Percentiles rank a stretch among this genome's conserved stretches.
Evolutionary conservation across 345 rosid genomes (phyloP).

Genomic region (Ceriops tagal): DNA sequence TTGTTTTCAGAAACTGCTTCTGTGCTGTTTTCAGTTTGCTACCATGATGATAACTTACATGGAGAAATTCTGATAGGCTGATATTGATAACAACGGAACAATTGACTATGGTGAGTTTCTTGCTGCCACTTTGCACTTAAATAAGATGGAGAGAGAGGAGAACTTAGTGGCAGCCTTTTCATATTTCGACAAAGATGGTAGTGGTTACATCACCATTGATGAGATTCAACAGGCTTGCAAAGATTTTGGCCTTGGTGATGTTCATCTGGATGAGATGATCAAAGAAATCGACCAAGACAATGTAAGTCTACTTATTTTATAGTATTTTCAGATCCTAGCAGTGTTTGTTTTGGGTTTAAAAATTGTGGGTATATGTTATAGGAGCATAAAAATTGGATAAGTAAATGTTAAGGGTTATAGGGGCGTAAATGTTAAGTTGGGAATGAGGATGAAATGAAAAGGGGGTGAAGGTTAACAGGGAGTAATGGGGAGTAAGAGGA

Average conservation of each 20-base stretch:
- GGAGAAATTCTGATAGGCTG: slow-evolving; percentile 59
- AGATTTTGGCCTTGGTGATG: slow-evolving; percentile 85
- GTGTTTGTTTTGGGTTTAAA: too few relatives aligned
- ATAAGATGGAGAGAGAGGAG: slow-evolving; percentile 91
- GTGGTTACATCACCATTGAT: slow-evolving; percentile 85
- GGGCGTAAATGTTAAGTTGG: too few relatives aligned
- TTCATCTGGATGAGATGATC: slow-evolving; percentile 73
- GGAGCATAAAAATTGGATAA: too few relatives aligned
- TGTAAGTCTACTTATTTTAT: slow-evolving; percentile 41
- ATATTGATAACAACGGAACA: slow-evolving; percentile 84
- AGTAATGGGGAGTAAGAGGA: too few relatives aligned
- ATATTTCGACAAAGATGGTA: slow-evolving; percentile 86
- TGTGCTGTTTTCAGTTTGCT: background rate
- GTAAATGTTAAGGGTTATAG: too few relatives aligned
- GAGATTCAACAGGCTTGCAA: slow-evolving; percentile 94
- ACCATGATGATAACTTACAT: background rate
- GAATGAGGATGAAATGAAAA: too few relatives aligned
- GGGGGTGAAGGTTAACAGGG: too few relatives aligned
- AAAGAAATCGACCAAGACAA: slow-evolving; percentile 88
- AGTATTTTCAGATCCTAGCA: too few relatives aligned
- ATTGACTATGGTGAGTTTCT: slow-evolving; percentile 91
- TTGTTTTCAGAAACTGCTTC: background rate
- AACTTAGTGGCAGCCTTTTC: slow-evolving; percentile 81
- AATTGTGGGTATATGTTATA: too few relatives aligned
- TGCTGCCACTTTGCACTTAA: slow-evolving; percentile 89